phyloP scores from a whole-genome alignment of 129 eudicot species.

The Chrysanthemum makinoi region DNA sequence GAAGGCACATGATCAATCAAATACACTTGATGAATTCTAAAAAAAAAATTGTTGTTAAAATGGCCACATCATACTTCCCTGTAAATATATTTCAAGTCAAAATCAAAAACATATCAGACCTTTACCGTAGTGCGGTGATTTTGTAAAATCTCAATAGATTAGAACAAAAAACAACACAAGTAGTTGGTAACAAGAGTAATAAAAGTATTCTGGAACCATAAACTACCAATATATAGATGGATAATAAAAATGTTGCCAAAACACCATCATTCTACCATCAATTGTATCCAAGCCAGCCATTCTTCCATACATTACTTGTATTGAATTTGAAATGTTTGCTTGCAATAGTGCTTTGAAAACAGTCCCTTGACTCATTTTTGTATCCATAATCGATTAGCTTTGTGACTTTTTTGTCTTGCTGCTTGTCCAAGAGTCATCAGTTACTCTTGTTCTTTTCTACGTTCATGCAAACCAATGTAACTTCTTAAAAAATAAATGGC shows the following conservation, averaged over 20 bases:
- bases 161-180: neutral
- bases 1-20: too few relatives aligned
- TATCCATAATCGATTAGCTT: conserved; percentile 81
- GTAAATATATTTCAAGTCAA: conserved; percentile 33
- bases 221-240: too few relatives aligned
- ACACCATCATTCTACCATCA: conserved; percentile 43
- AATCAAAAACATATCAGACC: neutral
- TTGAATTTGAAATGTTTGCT: conserved; percentile 70
- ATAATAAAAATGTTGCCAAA: neutral
- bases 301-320: conserved; percentile 84
- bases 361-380: conserved; percentile 83
- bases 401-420: conserved; percentile 64
- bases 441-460: conserved; percentile 65
- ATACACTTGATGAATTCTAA: too few relatives aligned
- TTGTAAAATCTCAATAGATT: neutral
- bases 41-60: conserved; percentile 77
- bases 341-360: conserved; percentile 75
- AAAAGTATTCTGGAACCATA: too few relatives aligned
- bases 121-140: neutral
- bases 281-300: conserved; percentile 94
- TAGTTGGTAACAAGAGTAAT: neutral
- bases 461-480: conserved; percentile 42
- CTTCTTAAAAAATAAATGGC: neutral
- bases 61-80: conserved; percentile 86
- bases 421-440: conserved; percentile 74